Conservation (phyloP, 345 rosid species). For the Arabis alpina region DNA sequence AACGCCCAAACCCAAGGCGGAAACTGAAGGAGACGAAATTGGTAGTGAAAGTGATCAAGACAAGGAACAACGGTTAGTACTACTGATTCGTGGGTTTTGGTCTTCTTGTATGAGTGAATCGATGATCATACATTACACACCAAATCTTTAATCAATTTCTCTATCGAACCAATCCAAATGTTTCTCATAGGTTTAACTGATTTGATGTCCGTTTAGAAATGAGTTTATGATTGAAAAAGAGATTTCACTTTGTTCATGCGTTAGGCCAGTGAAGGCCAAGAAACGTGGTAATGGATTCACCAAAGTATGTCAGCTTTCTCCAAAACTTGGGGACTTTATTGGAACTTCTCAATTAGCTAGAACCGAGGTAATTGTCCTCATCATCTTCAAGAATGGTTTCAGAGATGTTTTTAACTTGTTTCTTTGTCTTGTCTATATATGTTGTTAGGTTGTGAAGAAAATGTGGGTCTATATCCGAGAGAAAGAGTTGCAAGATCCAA, state of each 20-base stretch:
- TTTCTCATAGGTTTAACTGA: constrained; percentile 2
- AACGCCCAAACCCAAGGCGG: constrained; percentile 37
- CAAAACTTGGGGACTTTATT: constrained; percentile 67
- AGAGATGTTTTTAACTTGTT: neutral
- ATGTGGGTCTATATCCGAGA: constrained; percentile 78
- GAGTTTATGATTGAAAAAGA: neutral
- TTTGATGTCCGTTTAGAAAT: neutral
- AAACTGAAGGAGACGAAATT: constrained; percentile 35
- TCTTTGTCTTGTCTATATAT: neutral
- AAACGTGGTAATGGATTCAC: constrained; percentile 71
- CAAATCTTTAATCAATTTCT: neutral
- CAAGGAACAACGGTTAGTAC: constrained; percentile 42
- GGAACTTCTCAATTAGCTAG: constrained; percentile 71
- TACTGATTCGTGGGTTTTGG: neutral
- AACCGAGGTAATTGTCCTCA: constrained; percentile 58
- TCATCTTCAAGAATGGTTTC: neutral
- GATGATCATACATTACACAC: neutral
- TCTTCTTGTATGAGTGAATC: neutral
- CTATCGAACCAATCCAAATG: constrained; percentile 9
- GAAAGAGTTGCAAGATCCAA: constrained; percentile 80
- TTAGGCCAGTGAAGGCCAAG: constrained; percentile 53
- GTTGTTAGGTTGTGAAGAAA: constrained; percentile 72
- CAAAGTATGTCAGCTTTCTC: constrained; percentile 76
- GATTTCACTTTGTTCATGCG: constrained; percentile 7
- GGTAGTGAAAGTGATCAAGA: constrained; percentile 43